Percentiles rank a stretch among this genome's conserved stretches.
Conservation (phyloP, 2,329 filamentous ascomycete species). For the Aureobasidium pullulans region DNA sequence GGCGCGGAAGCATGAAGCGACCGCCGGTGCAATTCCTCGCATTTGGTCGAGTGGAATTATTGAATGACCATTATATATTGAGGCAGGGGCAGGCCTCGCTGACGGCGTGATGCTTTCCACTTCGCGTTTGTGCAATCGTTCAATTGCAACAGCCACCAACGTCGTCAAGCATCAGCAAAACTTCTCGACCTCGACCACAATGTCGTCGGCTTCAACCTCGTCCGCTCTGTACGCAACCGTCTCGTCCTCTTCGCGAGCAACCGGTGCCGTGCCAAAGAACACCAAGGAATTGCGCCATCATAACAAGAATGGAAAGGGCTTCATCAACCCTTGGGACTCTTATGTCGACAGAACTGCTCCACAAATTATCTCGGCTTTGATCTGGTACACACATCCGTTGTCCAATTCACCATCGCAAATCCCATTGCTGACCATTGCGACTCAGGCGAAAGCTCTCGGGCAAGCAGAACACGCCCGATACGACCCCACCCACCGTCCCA, state of each 20-base stretch:
- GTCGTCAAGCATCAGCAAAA: not conserved
- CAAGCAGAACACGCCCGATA: constrained; percentile 50
- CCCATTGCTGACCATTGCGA: not conserved
- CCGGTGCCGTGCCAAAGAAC: constrained; percentile 37
- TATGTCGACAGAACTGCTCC: constrained; percentile 33
- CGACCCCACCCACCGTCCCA: constrained; percentile 57
- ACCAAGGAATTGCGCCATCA: constrained; percentile 44
- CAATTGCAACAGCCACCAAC: not conserved
- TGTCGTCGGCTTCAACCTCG: constrained; percentile 24
- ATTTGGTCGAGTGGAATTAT: not conserved
- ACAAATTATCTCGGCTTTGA: constrained; percentile 31
- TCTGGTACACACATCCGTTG: constrained; percentile 26
- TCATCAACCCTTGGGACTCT: constrained; percentile 52
- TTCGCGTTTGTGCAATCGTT: not conserved
- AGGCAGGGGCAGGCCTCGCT: not conserved
- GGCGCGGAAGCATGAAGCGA: not conserved
- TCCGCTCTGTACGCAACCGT: constrained; percentile 35
- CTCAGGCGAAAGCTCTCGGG: constrained; percentile 42
- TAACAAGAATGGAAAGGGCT: constrained; percentile 46
- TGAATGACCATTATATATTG: not conserved
- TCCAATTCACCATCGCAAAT: not conserved
- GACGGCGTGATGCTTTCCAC: constrained; percentile 4
- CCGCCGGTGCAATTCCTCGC: not conserved
- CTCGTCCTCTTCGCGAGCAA: constrained; percentile 30
- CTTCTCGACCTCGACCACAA: constrained; percentile 17